Evolutionary conservation across 306 rosid genomes (phyloP), one percentile per base, ranked within the genome.

Genomic region (Ormosia emarginata): DNA sequence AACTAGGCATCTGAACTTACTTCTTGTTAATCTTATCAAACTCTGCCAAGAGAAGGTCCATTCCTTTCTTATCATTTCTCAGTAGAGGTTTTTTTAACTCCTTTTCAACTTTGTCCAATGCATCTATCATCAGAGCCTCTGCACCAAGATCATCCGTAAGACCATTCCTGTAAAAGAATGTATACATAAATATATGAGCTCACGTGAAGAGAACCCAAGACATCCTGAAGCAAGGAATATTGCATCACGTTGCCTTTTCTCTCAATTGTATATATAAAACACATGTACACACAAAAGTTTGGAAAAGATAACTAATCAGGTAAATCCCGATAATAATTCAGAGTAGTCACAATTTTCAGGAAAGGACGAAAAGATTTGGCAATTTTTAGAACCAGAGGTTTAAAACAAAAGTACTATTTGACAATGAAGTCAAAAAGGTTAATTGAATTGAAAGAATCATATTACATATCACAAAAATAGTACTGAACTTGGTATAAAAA

Each of bases 51-150:
- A 95, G 97, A 86, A 92, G 76, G 85, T 89, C 91, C 97, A 92
- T 93, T 87, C 97, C 97, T 83, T 92, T 95, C 84, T 86, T 89
- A 67, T 95, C 99, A 86, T 89, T 78, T 88, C 98, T 92, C 93
- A 93, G 11, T 72, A 95, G 91, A 74, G 99, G 96, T 71, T 91
- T 91, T 65, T 93, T 93, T 41, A 92, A 80, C 18, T 93, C 91
- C 53, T 93, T 92, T 88, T 95, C 99, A 67, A 95, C 77, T 90
- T 90, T 95, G 58, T 93, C 98, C 90, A 95, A 80, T 41, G 99
- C 97, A 56, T 88, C 94, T 32, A 93, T 62, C 99, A 95, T 93
- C 96, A 88, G 6, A 57, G 92, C 89, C 89, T 95, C 98, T 6
- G 91, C 97, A 82, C 99, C 99, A 59, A 85, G 90, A 37, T 87